Evolutionary conservation across 2,329 filamentous ascomycete species (phyloP), one percentile per base, ranked within the genome.

Genomic region (Zalaria obscura): DNA sequence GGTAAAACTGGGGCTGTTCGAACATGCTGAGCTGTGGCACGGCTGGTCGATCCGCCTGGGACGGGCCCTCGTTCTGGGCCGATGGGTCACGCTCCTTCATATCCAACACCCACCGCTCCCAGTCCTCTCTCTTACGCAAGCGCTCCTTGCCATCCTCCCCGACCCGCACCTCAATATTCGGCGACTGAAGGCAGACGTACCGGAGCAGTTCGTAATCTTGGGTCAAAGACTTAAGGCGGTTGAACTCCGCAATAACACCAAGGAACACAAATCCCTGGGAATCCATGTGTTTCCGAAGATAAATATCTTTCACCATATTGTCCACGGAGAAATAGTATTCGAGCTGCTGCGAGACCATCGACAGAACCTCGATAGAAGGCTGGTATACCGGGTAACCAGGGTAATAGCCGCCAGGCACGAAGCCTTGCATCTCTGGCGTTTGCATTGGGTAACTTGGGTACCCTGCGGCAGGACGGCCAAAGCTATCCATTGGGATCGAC

Each of bases 301-400:
- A 96, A 55, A 84, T 72, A 55, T 98, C 91, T 63, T 94, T 95
- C 71, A 85, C 83, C 39, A 96, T 72, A 58, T 98, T 98, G 55
- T 95, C 84, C 27, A 94, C 75, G 0, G 89, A 96, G 64, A 98
- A 94, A 63, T 98, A 98, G 67, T 95, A 98, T 55, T 94, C 86
- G 32, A 61, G 46, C 55, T 80, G 78, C 52, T 68, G 73, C 47
- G 67, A 71, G 54, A 76, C 74, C 72, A 74, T 73, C 56, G 60
- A 60, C 47, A 75, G 62, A 29, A 77, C 52, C 43, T 79, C 73
- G 47, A 75, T 62, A 40, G 72, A 76, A 35, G 72, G 68, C 47
- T 68, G 67, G 53, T 71, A 80, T 68, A 78, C 73, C 4, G 72
- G 62, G 46, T 70, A 70, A 51, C 73, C 64, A 42, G 65, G 59